A percentile compares a stretch with the other conserved stretches of the same genome.
Conservation (phyloP, 768 basidiomycete genomes). For the Pholiota microspora region DNA sequence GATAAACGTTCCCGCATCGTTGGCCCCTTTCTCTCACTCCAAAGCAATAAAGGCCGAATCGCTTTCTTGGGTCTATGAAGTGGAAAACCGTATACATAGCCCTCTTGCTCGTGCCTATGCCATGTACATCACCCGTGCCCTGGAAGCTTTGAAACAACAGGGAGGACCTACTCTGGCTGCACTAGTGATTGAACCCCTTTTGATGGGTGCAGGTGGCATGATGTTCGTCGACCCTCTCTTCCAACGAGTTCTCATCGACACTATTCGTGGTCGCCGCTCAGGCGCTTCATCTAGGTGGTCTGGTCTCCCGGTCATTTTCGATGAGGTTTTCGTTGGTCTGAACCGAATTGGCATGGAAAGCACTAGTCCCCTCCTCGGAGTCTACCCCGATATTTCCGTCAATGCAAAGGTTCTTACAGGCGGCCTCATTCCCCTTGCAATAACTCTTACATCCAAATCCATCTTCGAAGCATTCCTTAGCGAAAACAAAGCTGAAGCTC, state of each 20-base stretch:
- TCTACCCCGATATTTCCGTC: constrained; percentile 83
- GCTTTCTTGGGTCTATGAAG: constrained; percentile 66
- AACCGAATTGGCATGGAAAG: constrained; percentile 80
- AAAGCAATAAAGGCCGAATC: constrained; percentile 37
- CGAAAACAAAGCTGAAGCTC: constrained; percentile 74
- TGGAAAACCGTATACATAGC: constrained; percentile 55
- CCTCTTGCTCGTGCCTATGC: constrained; percentile 66
- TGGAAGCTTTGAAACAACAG: constrained; percentile 43
- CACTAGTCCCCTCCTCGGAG: constrained; percentile 62
- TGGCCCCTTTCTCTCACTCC: constrained; percentile 31
- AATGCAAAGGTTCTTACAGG: constrained; percentile 95
- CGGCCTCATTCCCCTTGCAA: constrained; percentile 82
- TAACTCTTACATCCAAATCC: constrained; percentile 76
- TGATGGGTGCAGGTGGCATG: constrained; percentile 97
- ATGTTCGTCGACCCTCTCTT: constrained; percentile 96
- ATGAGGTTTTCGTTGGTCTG: constrained; percentile 95
- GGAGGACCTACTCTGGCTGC: constrained; percentile 58
- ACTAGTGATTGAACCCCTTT: constrained; percentile 85
- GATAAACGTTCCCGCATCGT: constrained; percentile 52
- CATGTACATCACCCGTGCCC: constrained; percentile 48
- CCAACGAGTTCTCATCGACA: constrained; percentile 84
- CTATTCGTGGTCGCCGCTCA: constrained; percentile 53
- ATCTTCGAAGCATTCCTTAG: constrained; percentile 82
- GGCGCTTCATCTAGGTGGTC: constrained; percentile 42
- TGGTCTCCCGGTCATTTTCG: constrained; percentile 88